These are phyloP conservation scores for Pythium vanterpoolii DNA, from an alignment of 352 stramenopile genomes.

Conservation along the genomic window DNA sequence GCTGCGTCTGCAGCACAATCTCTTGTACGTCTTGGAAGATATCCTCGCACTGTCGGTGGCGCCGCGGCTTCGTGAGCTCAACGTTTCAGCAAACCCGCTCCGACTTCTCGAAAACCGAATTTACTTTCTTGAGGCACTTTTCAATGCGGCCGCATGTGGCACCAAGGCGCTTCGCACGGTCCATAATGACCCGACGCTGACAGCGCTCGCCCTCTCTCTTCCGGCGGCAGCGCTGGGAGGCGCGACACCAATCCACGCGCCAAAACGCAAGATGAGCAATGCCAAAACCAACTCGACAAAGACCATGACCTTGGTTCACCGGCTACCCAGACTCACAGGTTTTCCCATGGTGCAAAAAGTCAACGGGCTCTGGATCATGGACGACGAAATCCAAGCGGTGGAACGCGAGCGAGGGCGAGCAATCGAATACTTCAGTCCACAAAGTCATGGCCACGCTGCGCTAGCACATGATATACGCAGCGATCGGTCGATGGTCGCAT, in stretches of 20 bases:
- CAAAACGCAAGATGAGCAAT: background rate
- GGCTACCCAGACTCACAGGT: slow-evolving; percentile 40
- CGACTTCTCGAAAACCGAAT: slow-evolving; percentile 59
- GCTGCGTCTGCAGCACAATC: slow-evolving; percentile 49
- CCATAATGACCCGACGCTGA: slow-evolving; percentile 39
- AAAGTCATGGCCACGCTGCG: background rate
- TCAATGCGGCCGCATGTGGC: slow-evolving; percentile 27
- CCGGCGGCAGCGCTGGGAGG: background rate
- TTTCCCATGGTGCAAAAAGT: slow-evolving; percentile 68
- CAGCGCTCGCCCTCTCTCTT: slow-evolving; percentile 2
- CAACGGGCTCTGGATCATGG: slow-evolving; percentile 60
- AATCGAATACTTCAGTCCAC: slow-evolving; percentile 44
- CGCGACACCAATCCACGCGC: background rate
- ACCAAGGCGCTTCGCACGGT: slow-evolving; percentile 36
- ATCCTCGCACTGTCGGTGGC: slow-evolving; percentile 42
- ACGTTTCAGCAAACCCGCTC: slow-evolving; percentile 54
- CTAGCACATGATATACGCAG: no score
- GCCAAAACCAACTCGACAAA: background rate
- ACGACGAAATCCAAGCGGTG: slow-evolving; percentile 43
- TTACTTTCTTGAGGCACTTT: slow-evolving; percentile 66
- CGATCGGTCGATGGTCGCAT: background rate
- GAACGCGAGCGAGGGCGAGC: slow-evolving; percentile 41
- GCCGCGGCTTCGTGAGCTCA: slow-evolving; percentile 51
- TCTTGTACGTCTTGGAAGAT: slow-evolving; percentile 64
- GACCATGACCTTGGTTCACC: slow-evolving; percentile 33